A percentile compares a stretch with the other conserved stretches of the same genome.
Conservation (phyloP, 2,329 filamentous ascomycete species). For the Epichloe hybrida region DNA sequence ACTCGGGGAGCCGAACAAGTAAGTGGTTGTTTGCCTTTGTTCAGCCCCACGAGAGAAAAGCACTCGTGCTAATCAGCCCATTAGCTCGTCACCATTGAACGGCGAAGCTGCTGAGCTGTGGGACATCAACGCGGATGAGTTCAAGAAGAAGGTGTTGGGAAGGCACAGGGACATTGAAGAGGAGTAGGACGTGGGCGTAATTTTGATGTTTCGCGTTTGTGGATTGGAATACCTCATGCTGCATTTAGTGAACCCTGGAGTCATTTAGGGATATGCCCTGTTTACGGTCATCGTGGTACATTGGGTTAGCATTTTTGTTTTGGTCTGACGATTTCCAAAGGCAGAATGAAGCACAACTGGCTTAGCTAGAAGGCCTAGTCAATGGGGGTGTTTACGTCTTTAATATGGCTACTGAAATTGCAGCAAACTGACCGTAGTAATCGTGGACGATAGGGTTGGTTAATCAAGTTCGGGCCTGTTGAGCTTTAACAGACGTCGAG, state of each 20-base stretch:
- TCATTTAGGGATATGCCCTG: slow-evolving; percentile 20
- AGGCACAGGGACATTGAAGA: slow-evolving; percentile 53
- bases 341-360: slow-evolving; percentile 2
- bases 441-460: not conserved
- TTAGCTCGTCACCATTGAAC: slow-evolving; percentile 81
- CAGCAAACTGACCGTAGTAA: not conserved
- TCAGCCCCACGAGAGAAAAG: not conserved
- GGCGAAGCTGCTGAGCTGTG: slow-evolving; percentile 93
- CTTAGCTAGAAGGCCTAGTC: not conserved
- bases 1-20: slow-evolving; percentile 97
- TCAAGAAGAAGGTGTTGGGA: slow-evolving; percentile 60
- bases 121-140: slow-evolving; percentile 78
- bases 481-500: not conserved
- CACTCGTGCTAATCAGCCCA: not conserved
- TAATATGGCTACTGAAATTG: not conserved
- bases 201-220: not conserved
- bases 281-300: slow-evolving; percentile 15
- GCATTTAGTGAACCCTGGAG: slow-evolving; percentile 21
- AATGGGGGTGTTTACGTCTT: not conserved
- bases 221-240: slow-evolving; percentile 10
- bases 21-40: slow-evolving; percentile 23
- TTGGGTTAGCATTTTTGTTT: slow-evolving; percentile 18
- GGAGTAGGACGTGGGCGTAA: slow-evolving; percentile 28
- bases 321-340: slow-evolving; percentile 9
- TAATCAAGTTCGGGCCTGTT: not conserved